These are phyloP conservation scores for Trypanosoma mega DNA, from an alignment of 208 protist species.

Conservation along the genomic window DNA sequence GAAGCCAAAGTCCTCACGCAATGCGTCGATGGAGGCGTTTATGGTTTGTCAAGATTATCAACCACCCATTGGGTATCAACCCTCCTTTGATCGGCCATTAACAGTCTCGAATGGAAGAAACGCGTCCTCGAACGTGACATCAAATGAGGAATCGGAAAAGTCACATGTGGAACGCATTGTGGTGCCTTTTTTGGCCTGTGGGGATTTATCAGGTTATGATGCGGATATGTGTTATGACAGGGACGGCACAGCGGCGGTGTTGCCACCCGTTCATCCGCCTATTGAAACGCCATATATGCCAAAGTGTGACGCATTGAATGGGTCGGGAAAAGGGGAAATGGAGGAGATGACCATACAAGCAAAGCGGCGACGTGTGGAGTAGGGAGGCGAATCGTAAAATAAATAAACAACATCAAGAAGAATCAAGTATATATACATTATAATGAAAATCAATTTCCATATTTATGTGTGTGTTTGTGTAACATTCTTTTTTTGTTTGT, in stretches of 20 bases:
- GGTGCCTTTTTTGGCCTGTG: constrained; percentile 97
- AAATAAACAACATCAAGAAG: constrained; percentile 13
- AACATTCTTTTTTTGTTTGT: constrained; percentile 12
- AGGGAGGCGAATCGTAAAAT: not conserved
- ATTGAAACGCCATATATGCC: constrained; percentile 73
- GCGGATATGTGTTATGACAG: constrained; percentile 90
- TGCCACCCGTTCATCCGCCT: constrained; percentile 72
- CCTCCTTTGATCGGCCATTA: constrained; percentile 41
- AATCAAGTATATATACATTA: constrained; percentile 8
- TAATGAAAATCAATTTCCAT: not conserved
- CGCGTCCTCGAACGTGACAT: not conserved
- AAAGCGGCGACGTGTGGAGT: constrained; percentile 21
- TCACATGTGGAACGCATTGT: constrained; percentile 41
- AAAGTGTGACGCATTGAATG: not conserved
- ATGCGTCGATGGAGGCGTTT: constrained; percentile 96
- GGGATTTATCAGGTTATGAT: constrained; percentile 95
- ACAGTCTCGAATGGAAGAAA: constrained; percentile 15
- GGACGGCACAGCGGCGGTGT: constrained; percentile 25
- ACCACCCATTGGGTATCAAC: constrained; percentile 82
- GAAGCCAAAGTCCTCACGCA: constrained; percentile 96
- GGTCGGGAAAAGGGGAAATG: not conserved
- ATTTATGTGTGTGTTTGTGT: not conserved
- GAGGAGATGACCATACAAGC: not conserved
- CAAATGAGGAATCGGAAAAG: not conserved
- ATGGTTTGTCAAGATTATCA: constrained; percentile 93